Evolutionary conservation across 1,284 basidiomycete species (phyloP).

Genomic region (Xerocomus alliaceus): DNA sequence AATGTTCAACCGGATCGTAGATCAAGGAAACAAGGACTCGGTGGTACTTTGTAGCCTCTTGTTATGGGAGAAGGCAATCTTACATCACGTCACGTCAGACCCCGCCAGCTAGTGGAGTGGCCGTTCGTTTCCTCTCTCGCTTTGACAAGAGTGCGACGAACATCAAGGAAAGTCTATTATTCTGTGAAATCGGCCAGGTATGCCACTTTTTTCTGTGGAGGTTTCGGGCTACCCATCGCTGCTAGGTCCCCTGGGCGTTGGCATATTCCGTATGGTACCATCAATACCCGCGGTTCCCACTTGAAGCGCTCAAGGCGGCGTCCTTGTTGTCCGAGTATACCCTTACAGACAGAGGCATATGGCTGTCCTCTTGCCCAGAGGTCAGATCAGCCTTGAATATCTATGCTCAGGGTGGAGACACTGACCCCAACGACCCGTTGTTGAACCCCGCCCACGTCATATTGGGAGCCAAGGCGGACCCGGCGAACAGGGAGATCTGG

Average conservation of each 20-base stretch:
- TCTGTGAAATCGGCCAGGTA: conserved; percentile 57
- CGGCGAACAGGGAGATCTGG: conserved; percentile 36
- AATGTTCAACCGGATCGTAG: conserved; percentile 32
- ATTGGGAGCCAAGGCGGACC: conserved; percentile 33
- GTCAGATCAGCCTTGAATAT: conserved; percentile 43
- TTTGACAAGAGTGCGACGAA: conserved; percentile 64
- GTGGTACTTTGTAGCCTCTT: no score
- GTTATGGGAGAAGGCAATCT: no score
- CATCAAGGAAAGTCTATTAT: conserved; percentile 58
- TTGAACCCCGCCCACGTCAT: conserved; percentile 55
- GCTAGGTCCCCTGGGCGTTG: conserved; percentile 57
- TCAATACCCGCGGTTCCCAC: conserved; percentile 56
- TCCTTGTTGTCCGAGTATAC: conserved; percentile 56
- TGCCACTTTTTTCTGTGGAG: neutral
- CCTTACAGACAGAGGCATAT: conserved; percentile 55
- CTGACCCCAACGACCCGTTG: conserved; percentile 45
- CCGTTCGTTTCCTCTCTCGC: conserved; percentile 57
- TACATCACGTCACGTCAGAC: conserved; percentile 19
- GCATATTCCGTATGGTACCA: conserved; percentile 62
- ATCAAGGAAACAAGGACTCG: conserved; percentile 31
- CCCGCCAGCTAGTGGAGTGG: conserved; percentile 29
- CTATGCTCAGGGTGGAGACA: conserved; percentile 47
- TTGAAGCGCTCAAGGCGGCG: conserved; percentile 53
- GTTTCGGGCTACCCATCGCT: neutral
- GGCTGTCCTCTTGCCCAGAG: conserved; percentile 47